These are phyloP conservation scores for Parmelia sp. DNA, from an alignment of 495 filamentous ascomycete genomes.

Conservation along the genomic window DNA sequence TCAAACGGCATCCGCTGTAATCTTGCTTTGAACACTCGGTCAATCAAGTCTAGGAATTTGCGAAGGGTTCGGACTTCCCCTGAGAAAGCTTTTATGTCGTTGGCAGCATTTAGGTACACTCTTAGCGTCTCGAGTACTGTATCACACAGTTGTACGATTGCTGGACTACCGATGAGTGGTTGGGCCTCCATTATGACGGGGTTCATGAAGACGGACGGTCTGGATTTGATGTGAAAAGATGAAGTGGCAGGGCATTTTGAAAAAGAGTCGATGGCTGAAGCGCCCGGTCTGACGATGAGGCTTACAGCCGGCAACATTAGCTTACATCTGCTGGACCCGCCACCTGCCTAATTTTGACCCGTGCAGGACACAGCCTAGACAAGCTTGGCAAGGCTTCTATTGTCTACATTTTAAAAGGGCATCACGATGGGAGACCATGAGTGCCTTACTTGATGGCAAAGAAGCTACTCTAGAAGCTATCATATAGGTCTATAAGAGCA, in stretches of 20 bases:
- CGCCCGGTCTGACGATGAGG: neutral
- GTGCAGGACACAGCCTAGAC: neutral
- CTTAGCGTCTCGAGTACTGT: conserved; percentile 6
- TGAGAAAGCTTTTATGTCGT: conserved; percentile 3
- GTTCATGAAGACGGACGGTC: neutral
- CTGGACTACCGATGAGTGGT: neutral
- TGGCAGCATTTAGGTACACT: neutral
- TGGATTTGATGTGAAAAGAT: neutral
- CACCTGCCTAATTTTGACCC: neutral
- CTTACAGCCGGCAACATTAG: conserved; percentile 11
- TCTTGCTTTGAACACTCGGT: conserved; percentile 9
- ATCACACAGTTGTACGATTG: conserved; percentile 14
- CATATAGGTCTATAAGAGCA: neutral
- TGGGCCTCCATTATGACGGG: conserved; percentile 2
- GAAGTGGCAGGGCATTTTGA: neutral
- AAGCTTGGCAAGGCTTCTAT: neutral
- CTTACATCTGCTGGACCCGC: conserved; percentile 3
- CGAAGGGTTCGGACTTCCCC: conserved; percentile 9
- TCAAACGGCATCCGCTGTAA: conserved; percentile 14
- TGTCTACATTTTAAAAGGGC: neutral
- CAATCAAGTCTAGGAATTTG: conserved; percentile 14
- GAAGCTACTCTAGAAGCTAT: neutral
- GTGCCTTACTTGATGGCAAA: neutral
- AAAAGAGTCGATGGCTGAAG: conserved; percentile 2
- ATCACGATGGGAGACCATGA: neutral